Evolutionary conservation across 2,329 filamentous ascomycete species (phyloP).

Genomic region (Ophioceras dolichostomum): DNA sequence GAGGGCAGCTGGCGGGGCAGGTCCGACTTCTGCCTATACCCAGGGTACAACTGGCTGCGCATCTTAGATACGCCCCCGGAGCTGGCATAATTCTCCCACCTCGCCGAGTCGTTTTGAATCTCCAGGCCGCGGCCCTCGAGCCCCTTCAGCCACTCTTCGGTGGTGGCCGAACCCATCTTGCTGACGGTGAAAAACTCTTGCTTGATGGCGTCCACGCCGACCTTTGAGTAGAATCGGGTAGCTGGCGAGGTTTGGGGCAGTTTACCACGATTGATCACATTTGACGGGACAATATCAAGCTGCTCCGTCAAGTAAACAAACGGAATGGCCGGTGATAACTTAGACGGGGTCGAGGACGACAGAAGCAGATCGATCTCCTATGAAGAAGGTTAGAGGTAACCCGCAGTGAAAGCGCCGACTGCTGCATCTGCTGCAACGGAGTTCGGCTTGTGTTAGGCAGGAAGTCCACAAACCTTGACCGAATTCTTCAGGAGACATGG

Average conservation of each 20-base stretch:
- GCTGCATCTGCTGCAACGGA: no score
- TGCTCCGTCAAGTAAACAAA: slow-evolving; percentile 53
- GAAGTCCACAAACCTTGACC: slow-evolving; percentile 45
- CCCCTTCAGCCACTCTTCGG: slow-evolving; percentile 71
- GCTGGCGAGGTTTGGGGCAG: slow-evolving; percentile 34
- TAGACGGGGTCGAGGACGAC: slow-evolving; percentile 44
- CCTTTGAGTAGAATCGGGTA: slow-evolving; percentile 53
- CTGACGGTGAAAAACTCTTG: slow-evolving; percentile 51
- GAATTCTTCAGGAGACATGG: slow-evolving; percentile 48
- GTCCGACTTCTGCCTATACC: slow-evolving; percentile 5
- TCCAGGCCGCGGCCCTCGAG: slow-evolving; percentile 51
- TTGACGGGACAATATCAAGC: slow-evolving; percentile 45
- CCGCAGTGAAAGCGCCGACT: no score
- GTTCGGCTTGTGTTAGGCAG: no score
- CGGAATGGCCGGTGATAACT: slow-evolving; percentile 56
- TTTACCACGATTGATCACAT: slow-evolving; percentile 38
- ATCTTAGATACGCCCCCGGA: slow-evolving; percentile 28
- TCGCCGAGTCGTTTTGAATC: slow-evolving; percentile 45
- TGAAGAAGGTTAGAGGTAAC: no score
- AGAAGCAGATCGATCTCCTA: slow-evolving; percentile 62
- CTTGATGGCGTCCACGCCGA: slow-evolving; percentile 50
- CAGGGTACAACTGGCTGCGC: slow-evolving; percentile 16
- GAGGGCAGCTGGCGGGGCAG: no score
- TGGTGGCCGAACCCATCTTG: slow-evolving; percentile 52
- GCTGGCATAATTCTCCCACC: slow-evolving; percentile 65